phyloP scores from a whole-genome alignment of 2,329 filamentous ascomycete species.

The Botrytis cinerea region DNA sequence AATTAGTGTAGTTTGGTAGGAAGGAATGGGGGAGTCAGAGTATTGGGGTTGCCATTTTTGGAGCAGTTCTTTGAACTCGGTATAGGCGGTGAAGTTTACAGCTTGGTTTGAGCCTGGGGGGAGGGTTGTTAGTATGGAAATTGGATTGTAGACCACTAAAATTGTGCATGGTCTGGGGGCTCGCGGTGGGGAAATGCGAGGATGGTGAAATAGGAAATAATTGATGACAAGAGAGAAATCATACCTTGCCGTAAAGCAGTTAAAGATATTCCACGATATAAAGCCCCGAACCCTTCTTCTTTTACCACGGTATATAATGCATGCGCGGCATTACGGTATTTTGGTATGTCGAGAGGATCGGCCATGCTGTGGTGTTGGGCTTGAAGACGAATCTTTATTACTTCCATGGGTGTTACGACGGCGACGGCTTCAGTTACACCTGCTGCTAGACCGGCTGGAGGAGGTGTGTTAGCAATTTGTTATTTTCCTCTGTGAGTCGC shows the following conservation, averaged over 20 bases:
- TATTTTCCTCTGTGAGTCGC: neutral
- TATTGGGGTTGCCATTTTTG: constrained; percentile 72
- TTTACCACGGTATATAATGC: constrained; percentile 82
- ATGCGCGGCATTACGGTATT: constrained; percentile 92
- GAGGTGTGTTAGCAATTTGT: neutral
- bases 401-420: constrained; percentile 98
- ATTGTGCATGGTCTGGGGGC: neutral
- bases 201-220: neutral
- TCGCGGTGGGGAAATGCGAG: neutral
- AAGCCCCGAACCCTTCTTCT: constrained; percentile 83
- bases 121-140: constrained; percentile 1
- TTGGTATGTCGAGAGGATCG: constrained; percentile 91
- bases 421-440: constrained; percentile 96
- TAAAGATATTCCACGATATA: constrained; percentile 91
- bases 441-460: constrained; percentile 77
- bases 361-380: constrained; percentile 98
- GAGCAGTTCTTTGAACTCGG: constrained; percentile 82
- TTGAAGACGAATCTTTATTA: constrained; percentile 97
- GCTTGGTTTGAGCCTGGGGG: constrained; percentile 73
- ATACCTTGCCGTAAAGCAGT: constrained; percentile 90
- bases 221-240: neutral
- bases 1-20: constrained; percentile 88
- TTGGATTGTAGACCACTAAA: neutral
- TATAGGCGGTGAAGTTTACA: constrained; percentile 98
- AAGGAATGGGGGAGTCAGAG: constrained; percentile 66